Evolutionary conservation across 139 green algal species (phyloP), one percentile per base, ranked within the genome.

Genomic region (Haematococcus lacustris): DNA sequence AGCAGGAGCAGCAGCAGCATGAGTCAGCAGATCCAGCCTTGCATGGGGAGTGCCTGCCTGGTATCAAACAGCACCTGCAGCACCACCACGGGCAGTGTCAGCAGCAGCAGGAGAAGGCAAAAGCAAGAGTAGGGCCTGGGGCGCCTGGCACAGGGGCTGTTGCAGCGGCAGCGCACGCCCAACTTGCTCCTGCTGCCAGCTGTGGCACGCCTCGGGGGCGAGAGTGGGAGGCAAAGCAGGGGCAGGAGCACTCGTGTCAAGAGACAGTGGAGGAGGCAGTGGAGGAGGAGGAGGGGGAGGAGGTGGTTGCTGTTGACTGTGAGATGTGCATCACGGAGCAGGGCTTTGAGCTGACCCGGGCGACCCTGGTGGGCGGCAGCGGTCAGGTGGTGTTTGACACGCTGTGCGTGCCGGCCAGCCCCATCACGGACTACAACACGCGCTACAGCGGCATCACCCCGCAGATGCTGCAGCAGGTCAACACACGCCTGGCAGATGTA

Each of bases 341-440:
- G 0, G 90, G 89, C 0, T 89, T 88, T 70, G 88, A 96, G 75
- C 79, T 96, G 28, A 91, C 88, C 1, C 76, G 91, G 7, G 75
- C 82, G 0, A 90, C 83, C 6, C 71, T 94, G 37, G 75, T 97
- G 2, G 86, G 89, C 43, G 51, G 0, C 38, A 51, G 34, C 7
- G 80, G 70, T 47, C 41, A 77, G 82, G 67, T 88, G 70, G 66
- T 98, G 65, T 66, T 93, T 39, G 93, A 98, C 50, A 80, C 91
- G 76, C 83, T 97, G 69, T 88, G 94, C 47, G 39, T 89, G 77
- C 93, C 93, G 13, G 30, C 81, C n/a, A 88, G 87, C 33, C 76
- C 85, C 38, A 95, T 98, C 71, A 84, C 76, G 1, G 86, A 98
- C 78, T 96, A 98, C 81, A 91, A 93, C 85, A 97, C 93, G 1